Base-by-base conservation (phyloP, 2,329 filamentous ascomycete genomes). In the Cercospora zeae-maydis region DNA sequence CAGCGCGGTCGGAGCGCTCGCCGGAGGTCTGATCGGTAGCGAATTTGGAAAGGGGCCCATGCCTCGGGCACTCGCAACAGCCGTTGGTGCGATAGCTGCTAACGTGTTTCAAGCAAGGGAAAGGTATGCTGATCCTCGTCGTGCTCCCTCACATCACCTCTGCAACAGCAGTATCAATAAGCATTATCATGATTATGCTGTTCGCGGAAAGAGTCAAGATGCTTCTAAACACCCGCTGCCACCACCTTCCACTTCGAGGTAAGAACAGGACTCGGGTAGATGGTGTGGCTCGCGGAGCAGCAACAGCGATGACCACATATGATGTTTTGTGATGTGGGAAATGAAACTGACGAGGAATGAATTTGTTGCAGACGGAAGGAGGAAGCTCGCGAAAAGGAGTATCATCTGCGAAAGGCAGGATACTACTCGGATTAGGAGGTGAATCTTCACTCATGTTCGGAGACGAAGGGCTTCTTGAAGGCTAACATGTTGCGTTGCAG, bases 21-120 rank as follows among this genome's bases (percentile, higher is more conserved):
- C 71, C 27, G 72, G 72, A 30, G 72, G 69, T 21, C 58, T 74
- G 11, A 60, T 72, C 7, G 72, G 71, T 9, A 69, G 61, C 58
- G 70, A 70, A 34, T 47, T 73, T 31, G 71, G 69, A 21, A 69
- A 71, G 51, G 69, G 70, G 21, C 59, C 63, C 21, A 31, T 72
- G 19, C 67, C 70, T 19, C 66, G 67, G 30, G 68, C 67, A 21
- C 57, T 72, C 19, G 73, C 70, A 34, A 69, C 67, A 49, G 65
- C 68, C 36, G 59, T 73, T 39, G 72, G 73, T 58, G 71, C 69
- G 52, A 54, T 71, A 19, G 67, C 68, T 54, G 73, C 71, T 69
- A 72, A 73, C 59, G 65, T 65, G 39, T 69, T 68, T 60, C 69
- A 72, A 70, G 69, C 69, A 58, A 70, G 71, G 60, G 67, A 72